Evolutionary conservation across 768 basidiomycete genomes (phyloP).

Genomic region (Hysterangium stoloniferum): DNA sequence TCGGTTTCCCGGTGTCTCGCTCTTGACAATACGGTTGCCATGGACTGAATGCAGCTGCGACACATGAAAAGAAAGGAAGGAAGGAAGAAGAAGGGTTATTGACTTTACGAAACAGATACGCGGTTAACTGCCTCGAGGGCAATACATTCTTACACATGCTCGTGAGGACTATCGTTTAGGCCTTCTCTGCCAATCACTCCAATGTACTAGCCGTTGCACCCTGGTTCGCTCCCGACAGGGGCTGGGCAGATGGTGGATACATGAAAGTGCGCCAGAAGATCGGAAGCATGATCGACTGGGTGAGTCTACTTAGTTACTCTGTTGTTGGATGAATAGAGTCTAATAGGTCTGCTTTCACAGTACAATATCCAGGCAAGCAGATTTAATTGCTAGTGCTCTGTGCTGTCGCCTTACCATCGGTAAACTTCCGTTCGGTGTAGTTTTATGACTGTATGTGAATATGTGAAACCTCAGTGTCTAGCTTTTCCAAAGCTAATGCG

Average conservation of each 20-base stretch:
- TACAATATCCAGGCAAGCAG: constrained; percentile 15
- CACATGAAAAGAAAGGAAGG: too few relatives aligned
- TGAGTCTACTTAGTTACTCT: too few relatives aligned
- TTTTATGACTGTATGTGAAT: constrained; percentile 34
- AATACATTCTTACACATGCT: constrained; percentile 48
- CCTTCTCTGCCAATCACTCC: neutral
- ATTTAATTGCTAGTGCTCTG: too few relatives aligned
- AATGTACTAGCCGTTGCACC: constrained; percentile 34
- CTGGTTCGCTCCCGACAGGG: constrained; percentile 28
- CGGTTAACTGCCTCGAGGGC: constrained; percentile 36
- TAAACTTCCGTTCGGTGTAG: constrained; percentile 23
- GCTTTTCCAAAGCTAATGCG: neutral
- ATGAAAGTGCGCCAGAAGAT: constrained; percentile 44
- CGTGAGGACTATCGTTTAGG: constrained; percentile 29
- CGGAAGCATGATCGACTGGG: constrained; percentile 56
- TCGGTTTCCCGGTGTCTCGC: too few relatives aligned
- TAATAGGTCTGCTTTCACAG: too few relatives aligned
- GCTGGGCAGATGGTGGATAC: constrained; percentile 40
- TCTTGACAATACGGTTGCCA: too few relatives aligned
- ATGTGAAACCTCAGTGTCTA: constrained; percentile 11
- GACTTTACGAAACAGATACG: constrained; percentile 47
- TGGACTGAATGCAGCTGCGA: too few relatives aligned
- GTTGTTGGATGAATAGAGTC: constrained; percentile 14
- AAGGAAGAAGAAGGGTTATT: constrained; percentile 41
- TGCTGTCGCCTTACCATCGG: neutral